A percentile compares a stretch with the other conserved stretches of the same genome.
Conservation (phyloP, 164 flowering plant genomes). For the Macadamia tetraphylla region DNA sequence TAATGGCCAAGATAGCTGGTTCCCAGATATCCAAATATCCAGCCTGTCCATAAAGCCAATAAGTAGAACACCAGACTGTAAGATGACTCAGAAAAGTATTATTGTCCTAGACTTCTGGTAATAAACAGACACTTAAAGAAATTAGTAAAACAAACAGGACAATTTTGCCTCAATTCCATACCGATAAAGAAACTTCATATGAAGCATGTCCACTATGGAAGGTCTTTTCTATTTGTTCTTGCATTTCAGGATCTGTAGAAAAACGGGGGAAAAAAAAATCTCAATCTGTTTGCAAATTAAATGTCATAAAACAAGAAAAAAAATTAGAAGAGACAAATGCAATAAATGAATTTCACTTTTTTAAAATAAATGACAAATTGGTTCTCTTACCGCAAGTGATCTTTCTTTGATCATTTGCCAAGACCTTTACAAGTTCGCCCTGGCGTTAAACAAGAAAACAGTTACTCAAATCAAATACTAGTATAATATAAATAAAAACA, state of each 20-base stretch:
- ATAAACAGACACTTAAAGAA: background rate
- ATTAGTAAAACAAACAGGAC: background rate
- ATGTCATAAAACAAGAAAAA: too few species aligned
- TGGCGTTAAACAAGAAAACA: slow-evolving; percentile 22
- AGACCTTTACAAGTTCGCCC: slow-evolving; percentile 94
- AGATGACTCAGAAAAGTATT: too few species aligned
- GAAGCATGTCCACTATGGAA: slow-evolving; percentile 50
- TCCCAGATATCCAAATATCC: slow-evolving; percentile 65
- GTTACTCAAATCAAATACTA: background rate
- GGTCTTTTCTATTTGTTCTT: slow-evolving; percentile 43
- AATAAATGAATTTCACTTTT: slow-evolving; percentile 1
- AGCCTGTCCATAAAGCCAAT: slow-evolving; percentile 27
- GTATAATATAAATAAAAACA: background rate
- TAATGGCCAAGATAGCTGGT: slow-evolving; percentile 55
- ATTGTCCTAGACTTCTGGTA: background rate
- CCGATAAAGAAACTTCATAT: slow-evolving; percentile 48
- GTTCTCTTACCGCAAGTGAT: slow-evolving; percentile 66
- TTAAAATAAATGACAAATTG: background rate
- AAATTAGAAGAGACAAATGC: background rate
- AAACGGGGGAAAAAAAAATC: background rate
- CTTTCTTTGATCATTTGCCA: slow-evolving; percentile 86
- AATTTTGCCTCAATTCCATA: slow-evolving; percentile 18
- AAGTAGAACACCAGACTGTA: background rate
- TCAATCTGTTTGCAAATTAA: too few species aligned
- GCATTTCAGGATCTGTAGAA: slow-evolving; percentile 76